Base-by-base conservation (phyloP, 805 yeast species). In the Torulaspora delbrueckii region DNA sequence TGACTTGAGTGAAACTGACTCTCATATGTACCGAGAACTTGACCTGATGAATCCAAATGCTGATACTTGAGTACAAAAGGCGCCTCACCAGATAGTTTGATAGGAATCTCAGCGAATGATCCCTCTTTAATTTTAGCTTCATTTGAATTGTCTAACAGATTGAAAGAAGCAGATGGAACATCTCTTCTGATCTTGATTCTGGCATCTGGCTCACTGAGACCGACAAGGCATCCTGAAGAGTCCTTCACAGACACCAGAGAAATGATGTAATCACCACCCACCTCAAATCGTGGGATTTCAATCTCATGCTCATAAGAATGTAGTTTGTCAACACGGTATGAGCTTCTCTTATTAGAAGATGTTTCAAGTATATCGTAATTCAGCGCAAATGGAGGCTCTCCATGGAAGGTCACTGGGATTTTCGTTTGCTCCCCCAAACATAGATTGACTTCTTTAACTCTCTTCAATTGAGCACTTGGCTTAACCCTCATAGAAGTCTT, bases 301-400 rank as follows among this genome's bases (percentile, higher is more conserved):
- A 88, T 72, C 0, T 58, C 54, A 45, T 72, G 71, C 1, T 54
- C 51, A 45, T 69, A 61, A 0, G 60, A 62, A 2, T 53, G 54
- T 37, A 80, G 74, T 35, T 71, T 70, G 8, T 69, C 68, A 5
- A 75, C 62, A 0, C 65, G 62, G 39, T 67, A 73, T 5, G 77
- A 65, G 10, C 70, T 60, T 51, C 79, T 69, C 50, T 75, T 73
- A 48, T 74, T 73, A 1, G 81, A 74, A 5, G 68, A 65, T 2
- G 74, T 76, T 43, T 82, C 83, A 14, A 84, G 63, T 18, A 91
- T 68, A 43, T 81, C 85, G 64, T 89, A 90, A 18, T 71, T 72
- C 43, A 93, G 71, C 2, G 76, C 69, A 54, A 84, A 87, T 3
- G 98, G 98, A 0, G 84, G 77, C 52, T 81, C 81, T 10, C 99